Conservation (phyloP, 345 rosid genomes). For the Punica granatum region DNA sequence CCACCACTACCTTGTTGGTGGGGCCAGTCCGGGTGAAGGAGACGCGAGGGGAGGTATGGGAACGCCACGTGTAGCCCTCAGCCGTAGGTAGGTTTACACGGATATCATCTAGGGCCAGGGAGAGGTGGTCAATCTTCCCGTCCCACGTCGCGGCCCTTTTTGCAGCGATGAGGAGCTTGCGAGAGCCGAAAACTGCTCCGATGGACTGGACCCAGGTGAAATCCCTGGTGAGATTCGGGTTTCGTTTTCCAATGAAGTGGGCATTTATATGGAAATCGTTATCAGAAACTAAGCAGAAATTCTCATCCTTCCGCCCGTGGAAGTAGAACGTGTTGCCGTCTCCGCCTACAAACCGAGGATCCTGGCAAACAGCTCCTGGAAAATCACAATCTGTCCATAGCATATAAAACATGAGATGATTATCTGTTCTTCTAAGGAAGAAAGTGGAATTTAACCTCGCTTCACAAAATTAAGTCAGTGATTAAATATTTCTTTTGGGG, state of each 20-base stretch:
- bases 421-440: too few relatives aligned
- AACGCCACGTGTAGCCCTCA: slow-evolving; percentile 44
- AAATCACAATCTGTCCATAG: slow-evolving; percentile 49
- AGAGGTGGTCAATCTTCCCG: slow-evolving; percentile 36
- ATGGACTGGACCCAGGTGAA: slow-evolving; percentile 25
- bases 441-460: not conserved
- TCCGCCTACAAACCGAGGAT: slow-evolving; percentile 21
- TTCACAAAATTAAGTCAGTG: not conserved
- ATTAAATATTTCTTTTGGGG: too few relatives aligned
- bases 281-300: slow-evolving; percentile 24
- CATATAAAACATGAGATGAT: slow-evolving; percentile 17
- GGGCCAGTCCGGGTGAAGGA: slow-evolving; percentile 32
- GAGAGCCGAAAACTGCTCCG: slow-evolving; percentile 41
- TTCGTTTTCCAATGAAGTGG: slow-evolving; percentile 20
- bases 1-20: slow-evolving; percentile 8
- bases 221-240: slow-evolving; percentile 12
- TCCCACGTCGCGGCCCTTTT: slow-evolving; percentile 44
- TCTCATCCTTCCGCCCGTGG: slow-evolving; percentile 20
- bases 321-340: slow-evolving; percentile 26
- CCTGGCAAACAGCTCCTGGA: slow-evolving; percentile 30
- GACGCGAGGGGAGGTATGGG: slow-evolving; percentile 5
- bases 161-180: slow-evolving; percentile 49
- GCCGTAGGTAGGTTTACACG: slow-evolving; percentile 25
- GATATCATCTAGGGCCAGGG: slow-evolving; percentile 34
- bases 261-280: slow-evolving; percentile 20